phyloP scores from a whole-genome alignment of 2,329 filamentous ascomycete species.

The Pseudocercospora fijiensis region DNA sequence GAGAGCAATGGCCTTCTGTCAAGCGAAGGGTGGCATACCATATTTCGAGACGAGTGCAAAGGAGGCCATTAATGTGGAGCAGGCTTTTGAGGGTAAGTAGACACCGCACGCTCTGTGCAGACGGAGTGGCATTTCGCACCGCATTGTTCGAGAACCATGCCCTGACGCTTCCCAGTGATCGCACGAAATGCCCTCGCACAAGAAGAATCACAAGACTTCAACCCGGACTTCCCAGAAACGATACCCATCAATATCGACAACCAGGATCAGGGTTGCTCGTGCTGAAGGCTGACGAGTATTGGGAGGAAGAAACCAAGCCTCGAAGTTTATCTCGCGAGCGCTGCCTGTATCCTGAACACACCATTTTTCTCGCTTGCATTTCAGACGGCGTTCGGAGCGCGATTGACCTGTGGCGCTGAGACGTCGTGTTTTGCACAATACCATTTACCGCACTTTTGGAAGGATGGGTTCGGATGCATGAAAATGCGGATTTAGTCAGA shows the following conservation, averaged over 20 bases:
- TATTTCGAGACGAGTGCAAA: slow-evolving; percentile 99
- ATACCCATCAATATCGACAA: slow-evolving; percentile 98
- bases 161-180: slow-evolving; percentile 64
- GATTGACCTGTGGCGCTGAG: background rate
- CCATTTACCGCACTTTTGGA: background rate
- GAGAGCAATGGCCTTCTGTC: slow-evolving; percentile 94
- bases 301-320: background rate
- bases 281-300: slow-evolving; percentile 51
- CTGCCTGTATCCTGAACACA: slow-evolving; percentile 1
- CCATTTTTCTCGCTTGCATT: slow-evolving; percentile 8
- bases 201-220: slow-evolving; percentile 97
- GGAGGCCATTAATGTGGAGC: slow-evolving; percentile 97
- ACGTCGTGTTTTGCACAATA: slow-evolving; percentile 2
- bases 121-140: no score
- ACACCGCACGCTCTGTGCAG: background rate
- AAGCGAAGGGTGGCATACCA: slow-evolving; percentile 93
- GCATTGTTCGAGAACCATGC: background rate
- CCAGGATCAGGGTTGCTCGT: slow-evolving; percentile 88
- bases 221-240: slow-evolving; percentile 93
- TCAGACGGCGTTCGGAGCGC: slow-evolving; percentile 3
- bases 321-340: background rate
- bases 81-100: slow-evolving; percentile 64
- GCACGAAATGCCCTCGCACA: slow-evolving; percentile 92
- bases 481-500: background rate
- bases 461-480: background rate